These are phyloP conservation scores for Plantago coronopus DNA, from an alignment of 305 asterid genomes.

Conservation along the genomic window DNA sequence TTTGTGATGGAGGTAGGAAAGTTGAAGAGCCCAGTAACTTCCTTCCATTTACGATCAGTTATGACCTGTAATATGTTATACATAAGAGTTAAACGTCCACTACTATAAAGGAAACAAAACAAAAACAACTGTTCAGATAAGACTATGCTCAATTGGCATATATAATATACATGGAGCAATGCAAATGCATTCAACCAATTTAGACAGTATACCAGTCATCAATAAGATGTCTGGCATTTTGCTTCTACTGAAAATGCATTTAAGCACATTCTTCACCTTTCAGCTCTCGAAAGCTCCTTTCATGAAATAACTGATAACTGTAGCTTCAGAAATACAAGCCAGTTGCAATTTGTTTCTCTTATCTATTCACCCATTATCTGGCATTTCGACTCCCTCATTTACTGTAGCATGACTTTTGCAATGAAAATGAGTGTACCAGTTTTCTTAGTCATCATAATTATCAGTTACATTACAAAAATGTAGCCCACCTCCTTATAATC, in stretches of 20 bases:
- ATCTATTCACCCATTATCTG: conserved; percentile 16
- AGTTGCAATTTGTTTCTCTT: not conserved
- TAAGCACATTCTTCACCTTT: not conserved
- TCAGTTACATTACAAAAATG: too few relatives aligned
- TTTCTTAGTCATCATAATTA: conserved; percentile 1
- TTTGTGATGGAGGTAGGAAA: conserved; percentile 82
- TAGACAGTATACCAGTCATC: not conserved
- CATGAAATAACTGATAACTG: too few relatives aligned
- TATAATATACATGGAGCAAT: conserved; percentile 12
- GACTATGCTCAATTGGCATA: too few relatives aligned
- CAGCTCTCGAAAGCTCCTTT: not conserved
- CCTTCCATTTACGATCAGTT: conserved; percentile 89
- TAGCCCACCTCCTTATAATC: too few relatives aligned
- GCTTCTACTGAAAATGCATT: not conserved
- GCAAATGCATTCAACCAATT: conserved; percentile 22
- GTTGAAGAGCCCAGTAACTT: conserved; percentile 63
- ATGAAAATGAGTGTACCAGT: too few relatives aligned
- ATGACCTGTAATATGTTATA: conserved; percentile 51
- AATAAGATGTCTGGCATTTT: too few relatives aligned
- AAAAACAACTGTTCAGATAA: not conserved
- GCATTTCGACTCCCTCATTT: not conserved
- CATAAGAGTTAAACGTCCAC: conserved; percentile 5
- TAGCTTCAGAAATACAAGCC: too few relatives aligned
- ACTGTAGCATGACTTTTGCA: not conserved
- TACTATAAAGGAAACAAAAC: not conserved